Percentiles rank a stretch among this genome's conserved stretches.
Conservation (phyloP, 768 basidiomycete genomes). For the Lepiota subincarnata region DNA sequence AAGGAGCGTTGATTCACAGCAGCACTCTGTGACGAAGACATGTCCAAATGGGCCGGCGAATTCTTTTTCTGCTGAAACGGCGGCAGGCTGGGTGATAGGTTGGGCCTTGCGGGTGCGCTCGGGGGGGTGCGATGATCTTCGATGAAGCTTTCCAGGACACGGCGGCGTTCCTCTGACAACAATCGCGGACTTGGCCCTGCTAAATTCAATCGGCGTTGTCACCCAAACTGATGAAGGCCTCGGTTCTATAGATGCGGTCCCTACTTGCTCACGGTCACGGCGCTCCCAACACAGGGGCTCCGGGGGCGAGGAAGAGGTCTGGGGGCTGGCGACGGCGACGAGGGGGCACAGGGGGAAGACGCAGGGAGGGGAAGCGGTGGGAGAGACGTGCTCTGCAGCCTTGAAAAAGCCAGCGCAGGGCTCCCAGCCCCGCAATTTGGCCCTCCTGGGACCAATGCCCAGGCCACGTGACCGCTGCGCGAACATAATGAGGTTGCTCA, state of each 20-base stretch:
- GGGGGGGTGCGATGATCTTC: conserved; percentile 4
- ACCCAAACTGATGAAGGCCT: background rate
- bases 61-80: background rate
- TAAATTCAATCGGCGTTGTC: background rate
- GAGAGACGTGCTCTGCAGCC: background rate
- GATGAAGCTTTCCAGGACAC: background rate
- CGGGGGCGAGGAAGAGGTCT: background rate
- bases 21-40: conserved; percentile 44
- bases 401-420: background rate
- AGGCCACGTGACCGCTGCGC: background rate
- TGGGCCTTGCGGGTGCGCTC: background rate
- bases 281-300: background rate
- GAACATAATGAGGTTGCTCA: background rate
- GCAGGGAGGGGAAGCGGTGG: background rate
- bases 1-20: conserved; percentile 41
- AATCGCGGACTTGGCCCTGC: background rate
- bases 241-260: background rate
- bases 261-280: conserved; percentile 3
- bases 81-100: no score
- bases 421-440: background rate
- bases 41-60: conserved; percentile 19
- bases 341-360: background rate
- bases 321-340: background rate
- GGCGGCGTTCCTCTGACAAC: conserved; percentile 6
- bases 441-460: background rate